Base-by-base conservation (phyloP, 345 rosid genomes). In the Toxicodendron radicans region DNA sequence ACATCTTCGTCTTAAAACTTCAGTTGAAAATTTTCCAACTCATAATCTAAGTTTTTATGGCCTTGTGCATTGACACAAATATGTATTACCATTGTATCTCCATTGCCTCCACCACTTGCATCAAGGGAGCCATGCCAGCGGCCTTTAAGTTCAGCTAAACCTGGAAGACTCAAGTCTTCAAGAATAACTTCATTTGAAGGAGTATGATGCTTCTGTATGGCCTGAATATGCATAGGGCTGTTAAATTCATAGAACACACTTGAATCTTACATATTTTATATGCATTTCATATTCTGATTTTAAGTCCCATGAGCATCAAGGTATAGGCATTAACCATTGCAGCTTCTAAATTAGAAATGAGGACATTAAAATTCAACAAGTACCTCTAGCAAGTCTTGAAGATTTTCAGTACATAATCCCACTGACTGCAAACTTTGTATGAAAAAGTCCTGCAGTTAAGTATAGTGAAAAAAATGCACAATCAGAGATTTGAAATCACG, bases 91-190 rank as follows among this genome's bases (percentile, higher is more conserved):
- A 87, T 87, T 43, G 98, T 95, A 81, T 95, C 99, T 58, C 99
- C 99, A 78, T 95, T 92, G 88, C 97, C 99, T 85, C 99, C 99
- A 73, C 99, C 99, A 78, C 96, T 92, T 68, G 99, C 98, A 82
- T 90, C 99, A 72, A 95, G 86, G 66, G 98, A 95, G 74, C 97
- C 97, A 83, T 81, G 97, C 98, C 99, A 95, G 56, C 76, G 87
- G 68, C 98, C 99, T 83, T 80, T 89, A 45, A 95, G 92, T 84
- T 95, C 99, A 75, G 95, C 93, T 76, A 95, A 85, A 81, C 96
- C 99, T 61, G 97, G 99, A 73, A 95, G 93, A 76, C 86, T 87
- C 73, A 85, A 54, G 76, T 89, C 97, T 78, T 92, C 96, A 79
- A 86, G 88, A 79, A 88, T 74, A 46, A 91, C 91, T 85, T 95